Evolutionary conservation across 352 stramenopile species (phyloP).

Genomic region (Pythium dissimile): DNA sequence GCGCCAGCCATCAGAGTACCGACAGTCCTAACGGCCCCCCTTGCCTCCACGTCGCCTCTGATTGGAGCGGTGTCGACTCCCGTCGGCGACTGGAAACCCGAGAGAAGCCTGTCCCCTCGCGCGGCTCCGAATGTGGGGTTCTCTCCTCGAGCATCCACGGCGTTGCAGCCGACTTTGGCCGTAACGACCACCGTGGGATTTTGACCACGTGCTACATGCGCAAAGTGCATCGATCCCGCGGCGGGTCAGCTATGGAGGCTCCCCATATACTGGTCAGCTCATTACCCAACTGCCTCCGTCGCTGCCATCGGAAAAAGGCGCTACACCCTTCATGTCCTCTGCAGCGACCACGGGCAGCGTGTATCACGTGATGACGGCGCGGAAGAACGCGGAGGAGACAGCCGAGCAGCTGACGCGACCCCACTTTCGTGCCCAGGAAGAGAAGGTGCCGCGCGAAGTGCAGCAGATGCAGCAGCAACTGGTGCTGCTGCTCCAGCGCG

Average conservation of each 20-base stretch:
- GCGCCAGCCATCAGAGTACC: slow-evolving; percentile 7
- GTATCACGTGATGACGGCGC: slow-evolving; percentile 39
- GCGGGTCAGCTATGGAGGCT: not conserved
- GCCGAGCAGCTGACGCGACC: slow-evolving; percentile 43
- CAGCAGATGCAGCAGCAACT: slow-evolving; percentile 43
- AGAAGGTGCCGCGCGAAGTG: slow-evolving; percentile 49
- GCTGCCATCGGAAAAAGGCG: not conserved
- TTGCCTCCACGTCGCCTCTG: not conserved
- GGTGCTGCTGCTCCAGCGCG: slow-evolving; percentile 21
- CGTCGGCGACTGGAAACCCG: not conserved
- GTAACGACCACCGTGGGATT: not conserved
- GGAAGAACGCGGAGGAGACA: slow-evolving; percentile 51
- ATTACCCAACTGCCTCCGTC: not conserved
- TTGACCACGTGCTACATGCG: slow-evolving; percentile 12
- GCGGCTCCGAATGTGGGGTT: slow-evolving; percentile 10
- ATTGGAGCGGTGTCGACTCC: no score
- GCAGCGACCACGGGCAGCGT: slow-evolving; percentile 23
- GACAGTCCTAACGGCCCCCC: not conserved
- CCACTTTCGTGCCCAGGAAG: slow-evolving; percentile 50
- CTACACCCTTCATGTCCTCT: not conserved
- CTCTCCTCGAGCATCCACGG: slow-evolving; percentile 7
- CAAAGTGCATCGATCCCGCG: not conserved
- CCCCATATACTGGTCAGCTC: not conserved
- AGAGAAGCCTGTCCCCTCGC: not conserved
- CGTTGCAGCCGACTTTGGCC: not conserved